Evolutionary conservation across 495 filamentous ascomycete species (phyloP).

Genomic region (Aspergillus bertholletiae): DNA sequence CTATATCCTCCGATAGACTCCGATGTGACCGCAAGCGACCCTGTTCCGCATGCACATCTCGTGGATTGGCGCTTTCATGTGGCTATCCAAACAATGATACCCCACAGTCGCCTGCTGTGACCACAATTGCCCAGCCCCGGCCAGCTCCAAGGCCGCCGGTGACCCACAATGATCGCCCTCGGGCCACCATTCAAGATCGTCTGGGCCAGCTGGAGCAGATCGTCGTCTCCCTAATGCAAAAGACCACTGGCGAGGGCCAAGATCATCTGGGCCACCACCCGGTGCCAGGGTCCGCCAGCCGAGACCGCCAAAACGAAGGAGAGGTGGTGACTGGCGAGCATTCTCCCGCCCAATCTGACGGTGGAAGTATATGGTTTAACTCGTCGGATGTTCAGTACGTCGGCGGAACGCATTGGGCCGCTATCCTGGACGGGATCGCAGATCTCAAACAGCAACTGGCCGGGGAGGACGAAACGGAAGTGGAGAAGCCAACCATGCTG

Average conservation of each 20-base stretch:
- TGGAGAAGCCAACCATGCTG: background rate
- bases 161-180: background rate
- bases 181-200: constrained; percentile 18
- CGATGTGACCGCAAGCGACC: constrained; percentile 22
- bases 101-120: background rate
- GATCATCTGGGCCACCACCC: no score
- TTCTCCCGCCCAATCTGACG: no score
- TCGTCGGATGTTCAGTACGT: constrained; percentile 20
- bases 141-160: constrained; percentile 30
- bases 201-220: constrained; percentile 18
- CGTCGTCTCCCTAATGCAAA: constrained; percentile 23
- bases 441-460: constrained; percentile 28
- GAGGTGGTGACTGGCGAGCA: constrained; percentile 12
- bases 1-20: no score
- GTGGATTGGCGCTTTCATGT: no score
- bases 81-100: no score
- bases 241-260: constrained; percentile 7
- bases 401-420: constrained; percentile 25
- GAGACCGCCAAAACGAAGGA: constrained; percentile 1
- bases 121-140: constrained; percentile 45
- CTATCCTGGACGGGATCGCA: constrained; percentile 27
- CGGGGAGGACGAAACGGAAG: background rate
- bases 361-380: constrained; percentile 26
- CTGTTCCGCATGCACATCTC: constrained; percentile 9
- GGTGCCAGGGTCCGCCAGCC: background rate